Percentiles rank a stretch among this genome's conserved stretches.
Conservation (phyloP, 2,329 filamentous ascomycete species). For the Epichloe gansuensis region DNA sequence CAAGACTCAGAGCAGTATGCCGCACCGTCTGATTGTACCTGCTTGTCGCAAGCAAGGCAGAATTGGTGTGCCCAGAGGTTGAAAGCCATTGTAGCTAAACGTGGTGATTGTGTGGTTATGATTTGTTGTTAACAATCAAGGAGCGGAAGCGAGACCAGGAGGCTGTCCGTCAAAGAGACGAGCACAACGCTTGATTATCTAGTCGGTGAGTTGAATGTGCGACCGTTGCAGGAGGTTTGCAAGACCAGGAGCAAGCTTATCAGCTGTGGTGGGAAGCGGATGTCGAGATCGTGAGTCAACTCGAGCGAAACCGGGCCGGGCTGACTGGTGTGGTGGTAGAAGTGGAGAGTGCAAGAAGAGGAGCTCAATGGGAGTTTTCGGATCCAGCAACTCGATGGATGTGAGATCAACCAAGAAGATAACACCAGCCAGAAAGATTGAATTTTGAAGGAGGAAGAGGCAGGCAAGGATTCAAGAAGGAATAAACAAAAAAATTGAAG, state of each 20-base stretch:
- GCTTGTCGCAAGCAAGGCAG: conserved; percentile 84
- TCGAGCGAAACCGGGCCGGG: conserved; percentile 9
- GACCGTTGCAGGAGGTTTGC: not conserved
- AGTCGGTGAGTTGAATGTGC: not conserved
- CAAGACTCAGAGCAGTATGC: conserved; percentile 91
- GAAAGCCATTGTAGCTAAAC: conserved; percentile 31
- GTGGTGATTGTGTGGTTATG: conserved; percentile 12
- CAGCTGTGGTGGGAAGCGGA: conserved; percentile 3
- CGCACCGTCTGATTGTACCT: conserved; percentile 59
- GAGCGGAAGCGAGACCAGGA: not conserved
- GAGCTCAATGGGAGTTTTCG: not conserved
- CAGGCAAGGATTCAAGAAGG: not conserved
- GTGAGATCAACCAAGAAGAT: not conserved
- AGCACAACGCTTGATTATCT: not conserved
- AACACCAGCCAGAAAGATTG: not conserved
- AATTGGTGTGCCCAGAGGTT: conserved; percentile 77
- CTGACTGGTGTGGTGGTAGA: conserved; percentile 3
- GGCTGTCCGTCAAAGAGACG: not conserved
- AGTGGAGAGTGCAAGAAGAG: not conserved
- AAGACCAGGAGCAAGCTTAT: not conserved
- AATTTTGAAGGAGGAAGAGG: not conserved
- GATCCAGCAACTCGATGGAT: not conserved
- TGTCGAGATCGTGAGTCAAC: conserved; percentile 11
- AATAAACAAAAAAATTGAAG: conserved; percentile 1
- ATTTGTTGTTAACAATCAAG: not conserved